Evolutionary conservation across 1,139 yeast genomes (phyloP).

Genomic region (Yamadazyma sp.): DNA sequence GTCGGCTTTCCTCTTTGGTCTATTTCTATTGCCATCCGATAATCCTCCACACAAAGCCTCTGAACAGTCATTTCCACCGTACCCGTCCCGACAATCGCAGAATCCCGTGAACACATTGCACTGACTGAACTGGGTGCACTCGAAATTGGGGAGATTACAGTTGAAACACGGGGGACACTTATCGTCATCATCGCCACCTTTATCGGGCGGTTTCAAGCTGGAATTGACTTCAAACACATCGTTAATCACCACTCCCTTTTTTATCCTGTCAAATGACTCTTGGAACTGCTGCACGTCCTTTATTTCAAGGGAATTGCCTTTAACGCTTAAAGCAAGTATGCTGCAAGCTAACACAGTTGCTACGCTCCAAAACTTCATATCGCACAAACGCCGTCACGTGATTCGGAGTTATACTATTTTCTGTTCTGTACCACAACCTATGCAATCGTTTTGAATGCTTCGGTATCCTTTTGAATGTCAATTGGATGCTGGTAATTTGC

Average conservation of each 20-base stretch:
- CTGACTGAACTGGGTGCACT: slow-evolving; percentile 82
- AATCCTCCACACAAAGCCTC: slow-evolving; percentile 87
- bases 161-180: slow-evolving; percentile 88
- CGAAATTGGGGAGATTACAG: slow-evolving; percentile 87
- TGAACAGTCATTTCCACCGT: slow-evolving; percentile 91
- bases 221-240: slow-evolving; percentile 26
- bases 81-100: slow-evolving; percentile 91
- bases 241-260: slow-evolving; percentile 23
- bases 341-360: not conserved
- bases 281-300: slow-evolving; percentile 16
- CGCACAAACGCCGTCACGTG: too few relatives aligned
- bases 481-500: too few relatives aligned
- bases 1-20: slow-evolving; percentile 59
- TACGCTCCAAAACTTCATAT: not conserved
- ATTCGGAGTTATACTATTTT: not conserved
- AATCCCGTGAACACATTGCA: slow-evolving; percentile 88
- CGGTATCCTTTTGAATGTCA: too few relatives aligned
- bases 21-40: slow-evolving; percentile 57
- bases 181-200: slow-evolving; percentile 24
- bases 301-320: slow-evolving; percentile 9
- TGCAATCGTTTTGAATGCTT: too few relatives aligned
- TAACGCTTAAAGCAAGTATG: not conserved
- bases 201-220: slow-evolving; percentile 16
- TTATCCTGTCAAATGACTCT: slow-evolving; percentile 25
- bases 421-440: not conserved